Evolutionary conservation across 169 alveolate genomes (phyloP).

Genomic region (Hepatocystis sp.): DNA sequence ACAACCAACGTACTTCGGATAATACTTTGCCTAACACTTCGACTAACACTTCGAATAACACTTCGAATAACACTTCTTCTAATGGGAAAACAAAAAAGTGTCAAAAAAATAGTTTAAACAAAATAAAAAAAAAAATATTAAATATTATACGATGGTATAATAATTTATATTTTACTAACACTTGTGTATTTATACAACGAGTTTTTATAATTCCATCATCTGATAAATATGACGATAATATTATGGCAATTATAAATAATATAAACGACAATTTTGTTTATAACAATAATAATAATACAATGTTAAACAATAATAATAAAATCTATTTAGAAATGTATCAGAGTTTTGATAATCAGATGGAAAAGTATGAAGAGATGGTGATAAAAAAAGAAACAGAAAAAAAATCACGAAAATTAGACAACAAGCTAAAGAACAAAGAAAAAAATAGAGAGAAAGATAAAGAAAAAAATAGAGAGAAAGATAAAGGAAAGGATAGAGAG

Average conservation of each 20-base stretch:
- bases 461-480: neutral
- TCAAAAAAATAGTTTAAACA: neutral
- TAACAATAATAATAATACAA: neutral
- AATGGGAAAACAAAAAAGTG: no score
- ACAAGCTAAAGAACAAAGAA: neutral
- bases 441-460: neutral
- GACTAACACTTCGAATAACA: neutral
- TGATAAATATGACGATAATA: conserved; percentile 39
- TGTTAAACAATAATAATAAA: neutral
- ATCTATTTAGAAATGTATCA: neutral
- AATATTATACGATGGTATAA: conserved; percentile 21
- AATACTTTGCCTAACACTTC: no score
- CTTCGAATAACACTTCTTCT: neutral
- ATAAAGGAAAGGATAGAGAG: neutral
- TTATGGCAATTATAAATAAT: conserved; percentile 43
- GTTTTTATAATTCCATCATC: conserved; percentile 50
- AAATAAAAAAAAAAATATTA: conserved; percentile 7
- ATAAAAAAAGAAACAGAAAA: neutral
- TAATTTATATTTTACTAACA: conserved; percentile 29
- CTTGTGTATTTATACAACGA: conserved; percentile 71
- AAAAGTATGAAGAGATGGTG: neutral
- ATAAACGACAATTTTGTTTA: conserved; percentile 53
- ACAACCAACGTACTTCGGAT: no score
- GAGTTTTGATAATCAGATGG: neutral
- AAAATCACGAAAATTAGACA: neutral